phyloP scores from a whole-genome alignment of 352 stramenopile species.

The Phytophthora hybrid region DNA sequence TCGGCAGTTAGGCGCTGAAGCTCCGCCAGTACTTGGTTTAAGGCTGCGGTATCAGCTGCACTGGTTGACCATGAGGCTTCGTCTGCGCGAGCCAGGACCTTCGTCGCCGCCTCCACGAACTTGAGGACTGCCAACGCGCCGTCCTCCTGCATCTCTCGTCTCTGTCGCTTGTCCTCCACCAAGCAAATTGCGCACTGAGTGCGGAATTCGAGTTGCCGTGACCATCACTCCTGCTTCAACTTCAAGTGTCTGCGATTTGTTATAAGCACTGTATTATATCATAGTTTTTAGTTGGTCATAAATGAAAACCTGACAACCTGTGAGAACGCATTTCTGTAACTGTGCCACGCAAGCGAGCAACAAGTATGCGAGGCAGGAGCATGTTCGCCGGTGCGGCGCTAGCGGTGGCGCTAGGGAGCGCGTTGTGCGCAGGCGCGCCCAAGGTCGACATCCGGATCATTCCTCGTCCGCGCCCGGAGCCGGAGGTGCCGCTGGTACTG shows the following conservation, averaged over 20 bases:
- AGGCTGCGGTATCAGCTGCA: constrained; percentile 6
- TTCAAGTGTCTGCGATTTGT: constrained; percentile 14
- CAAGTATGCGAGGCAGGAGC: constrained; percentile 31
- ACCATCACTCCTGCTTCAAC: constrained; percentile 40
- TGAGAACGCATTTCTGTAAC: constrained; percentile 20
- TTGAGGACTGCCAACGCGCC: constrained; percentile 20
- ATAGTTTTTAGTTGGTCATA: background rate
- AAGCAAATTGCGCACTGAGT: constrained; percentile 31
- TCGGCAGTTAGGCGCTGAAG: constrained; percentile 44
- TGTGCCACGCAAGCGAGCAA: constrained; percentile 14
- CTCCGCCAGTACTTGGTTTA: constrained; percentile 29
- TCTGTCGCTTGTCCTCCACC: constrained; percentile 11
- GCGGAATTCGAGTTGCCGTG: constrained; percentile 1
- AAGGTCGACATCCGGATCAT: constrained; percentile 77
- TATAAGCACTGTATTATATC: background rate
- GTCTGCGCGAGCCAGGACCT: constrained; percentile 23
- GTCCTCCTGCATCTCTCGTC: constrained; percentile 24
- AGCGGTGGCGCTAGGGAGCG: constrained; percentile 31
- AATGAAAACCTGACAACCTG: background rate
- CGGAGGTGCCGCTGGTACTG: constrained; percentile 16
- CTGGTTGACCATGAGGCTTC: background rate
- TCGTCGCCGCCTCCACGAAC: constrained; percentile 30
- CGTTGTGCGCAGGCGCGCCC: constrained; percentile 48
- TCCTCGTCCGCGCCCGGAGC: constrained; percentile 36
- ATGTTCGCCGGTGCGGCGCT: constrained; percentile 24